Evolutionary conservation across 2,329 filamentous ascomycete genomes (phyloP).

Genomic region (Penicillium italicum): DNA sequence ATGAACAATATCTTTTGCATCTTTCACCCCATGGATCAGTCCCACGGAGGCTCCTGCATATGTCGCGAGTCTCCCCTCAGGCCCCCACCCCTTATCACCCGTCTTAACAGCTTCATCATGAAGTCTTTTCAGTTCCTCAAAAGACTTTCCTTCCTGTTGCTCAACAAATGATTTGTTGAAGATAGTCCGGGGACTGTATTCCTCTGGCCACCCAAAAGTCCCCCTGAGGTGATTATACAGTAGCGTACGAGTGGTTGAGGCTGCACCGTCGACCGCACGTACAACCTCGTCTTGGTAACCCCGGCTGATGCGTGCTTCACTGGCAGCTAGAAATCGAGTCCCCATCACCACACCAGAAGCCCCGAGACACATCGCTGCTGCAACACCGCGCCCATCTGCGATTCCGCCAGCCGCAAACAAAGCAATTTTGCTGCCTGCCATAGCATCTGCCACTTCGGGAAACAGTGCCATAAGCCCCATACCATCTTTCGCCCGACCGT

Average conservation of each 20-base stretch:
- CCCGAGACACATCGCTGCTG: constrained; percentile 51
- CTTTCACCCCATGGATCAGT: constrained; percentile 41
- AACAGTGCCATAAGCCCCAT: constrained; percentile 50
- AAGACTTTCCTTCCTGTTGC: constrained; percentile 39
- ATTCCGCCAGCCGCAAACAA: constrained; percentile 55
- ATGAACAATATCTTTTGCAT: constrained; percentile 41
- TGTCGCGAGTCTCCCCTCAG: constrained; percentile 48
- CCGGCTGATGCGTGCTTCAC: constrained; percentile 49
- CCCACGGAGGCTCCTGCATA: constrained; percentile 51
- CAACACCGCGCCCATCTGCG: constrained; percentile 50
- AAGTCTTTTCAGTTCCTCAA: constrained; percentile 45
- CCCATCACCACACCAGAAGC: constrained; percentile 59
- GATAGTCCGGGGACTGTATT: constrained; percentile 58
- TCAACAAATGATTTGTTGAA: constrained; percentile 55
- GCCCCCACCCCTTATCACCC: constrained; percentile 49
- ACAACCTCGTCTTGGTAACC: constrained; percentile 54
- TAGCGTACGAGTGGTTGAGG: constrained; percentile 49
- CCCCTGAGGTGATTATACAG: constrained; percentile 56
- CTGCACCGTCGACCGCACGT: constrained; percentile 50
- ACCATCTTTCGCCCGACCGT: constrained; percentile 49
- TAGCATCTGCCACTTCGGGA: constrained; percentile 50
- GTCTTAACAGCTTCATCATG: constrained; percentile 42
- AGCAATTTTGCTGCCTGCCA: constrained; percentile 39
- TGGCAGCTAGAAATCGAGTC: constrained; percentile 58
- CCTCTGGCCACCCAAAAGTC: constrained; percentile 57